Evolutionary conservation across 148 eudicot species (phyloP).

Genomic region (Camellia lanceoleosa): DNA sequence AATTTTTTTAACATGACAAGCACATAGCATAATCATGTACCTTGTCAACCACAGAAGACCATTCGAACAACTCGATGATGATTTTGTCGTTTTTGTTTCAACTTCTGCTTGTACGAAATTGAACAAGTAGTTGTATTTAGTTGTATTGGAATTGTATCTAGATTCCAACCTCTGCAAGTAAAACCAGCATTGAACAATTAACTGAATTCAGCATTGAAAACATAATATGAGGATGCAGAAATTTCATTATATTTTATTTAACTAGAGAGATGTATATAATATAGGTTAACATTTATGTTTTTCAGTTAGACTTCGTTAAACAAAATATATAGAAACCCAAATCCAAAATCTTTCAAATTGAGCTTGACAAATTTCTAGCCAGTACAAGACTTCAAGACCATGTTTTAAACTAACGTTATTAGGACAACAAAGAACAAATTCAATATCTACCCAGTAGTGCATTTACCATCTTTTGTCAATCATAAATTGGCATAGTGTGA

Average conservation of each 20-base stretch:
- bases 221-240: too few species aligned
- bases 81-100: constrained; percentile 77
- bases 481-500: too few species aligned
- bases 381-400: neutral
- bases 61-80: constrained; percentile 90
- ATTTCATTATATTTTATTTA: too few species aligned
- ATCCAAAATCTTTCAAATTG: neutral
- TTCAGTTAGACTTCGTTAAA: too few species aligned
- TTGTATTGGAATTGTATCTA: constrained; percentile 58
- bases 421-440: too few species aligned
- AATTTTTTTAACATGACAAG: neutral
- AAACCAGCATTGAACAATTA: constrained; percentile 5
- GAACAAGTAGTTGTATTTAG: constrained; percentile 75
- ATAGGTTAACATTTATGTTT: too few species aligned
- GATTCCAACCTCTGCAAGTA: constrained; percentile 73
- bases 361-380: neutral
- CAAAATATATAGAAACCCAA: too few species aligned
- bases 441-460: too few species aligned
- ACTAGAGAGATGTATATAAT: too few species aligned
- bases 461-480: too few species aligned
- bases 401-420: too few species aligned
- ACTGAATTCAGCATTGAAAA: neutral
- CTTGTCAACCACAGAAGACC: constrained; percentile 96
- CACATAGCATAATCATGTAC: constrained; percentile 23
- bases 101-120: constrained; percentile 80